Evolutionary conservation across 2,329 filamentous ascomycete genomes (phyloP), one percentile per base, ranked within the genome.

Genomic region (Harringtonia lauricola): DNA sequence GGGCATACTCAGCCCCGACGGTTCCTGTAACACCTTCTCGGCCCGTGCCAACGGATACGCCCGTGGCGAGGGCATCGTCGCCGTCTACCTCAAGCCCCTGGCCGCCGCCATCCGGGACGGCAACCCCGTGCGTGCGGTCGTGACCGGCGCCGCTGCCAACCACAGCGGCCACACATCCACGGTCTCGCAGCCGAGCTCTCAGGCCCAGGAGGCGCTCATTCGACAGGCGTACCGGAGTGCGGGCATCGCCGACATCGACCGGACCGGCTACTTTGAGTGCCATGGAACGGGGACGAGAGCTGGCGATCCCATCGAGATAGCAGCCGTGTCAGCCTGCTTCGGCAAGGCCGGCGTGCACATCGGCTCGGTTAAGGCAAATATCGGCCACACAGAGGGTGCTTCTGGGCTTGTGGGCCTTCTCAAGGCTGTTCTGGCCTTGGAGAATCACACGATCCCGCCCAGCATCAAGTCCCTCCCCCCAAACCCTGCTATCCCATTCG

Each of bases 31-130:
- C 39, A 57, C 57, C 2, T 71, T 68, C 46, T 68, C 70, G 35
- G 55, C 60, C 3, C 52, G 57, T 8, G 72, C 68, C 0, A 59
- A 71, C 42, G 73, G 73, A 0, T 76, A 73, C 44, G 68, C 59
- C 0, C 61, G 70, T 7, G 72, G 66, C 2, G 73, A 77, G 47
- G 72, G 66, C 6, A 52, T 67, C 14, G 64, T 54, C 3, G 57
- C 61, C 8, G 44, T 76, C 7, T 56, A 66, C 7, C 46, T 77
- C 1, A 76, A 76, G 54, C 58, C 52, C 1, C 52, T 76, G 0
- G 55, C 59, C 3, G 61, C 67, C 36, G 72, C 72, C 0, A 46
- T 76, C 5, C 54, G 57, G 3, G 70, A 71, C 39, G 64, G 64
- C 3, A 67, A 74, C 46, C 63, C 58, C 0, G 60, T 64, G 22